Percentiles rank a stretch among this genome's conserved stretches.
Conservation (phyloP, 129 eudicot genomes). For the Lonicera japonica region DNA sequence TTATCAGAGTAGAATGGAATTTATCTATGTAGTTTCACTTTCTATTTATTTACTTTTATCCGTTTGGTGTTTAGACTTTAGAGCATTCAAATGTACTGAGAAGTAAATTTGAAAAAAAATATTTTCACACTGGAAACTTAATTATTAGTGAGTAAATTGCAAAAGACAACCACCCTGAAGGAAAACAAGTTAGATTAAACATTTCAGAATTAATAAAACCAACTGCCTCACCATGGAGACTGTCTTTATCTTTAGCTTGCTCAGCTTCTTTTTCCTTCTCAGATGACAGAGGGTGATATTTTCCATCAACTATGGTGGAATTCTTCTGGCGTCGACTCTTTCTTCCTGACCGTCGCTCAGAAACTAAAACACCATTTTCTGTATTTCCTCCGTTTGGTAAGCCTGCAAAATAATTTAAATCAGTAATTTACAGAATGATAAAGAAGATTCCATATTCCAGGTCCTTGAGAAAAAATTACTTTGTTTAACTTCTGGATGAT, state of each 20-base stretch:
- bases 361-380: conserved; percentile 29
- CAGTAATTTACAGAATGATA: conserved; percentile 1
- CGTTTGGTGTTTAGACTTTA: too few species aligned
- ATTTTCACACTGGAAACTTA: not conserved
- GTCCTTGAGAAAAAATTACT: not conserved
- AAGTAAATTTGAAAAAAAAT: not conserved
- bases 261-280: conserved; percentile 49
- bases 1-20: too few species aligned
- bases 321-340: conserved; percentile 49
- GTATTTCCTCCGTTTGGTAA: conserved; percentile 28
- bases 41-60: not conserved
- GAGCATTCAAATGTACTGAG: too few species aligned
- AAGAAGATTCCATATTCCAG: not conserved
- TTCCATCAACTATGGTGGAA: conserved; percentile 39
- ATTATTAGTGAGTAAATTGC: not conserved
- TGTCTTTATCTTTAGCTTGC: conserved; percentile 28
- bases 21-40: not conserved
- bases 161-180: not conserved
- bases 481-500: conserved; percentile 6
- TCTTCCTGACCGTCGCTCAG: conserved; percentile 51
- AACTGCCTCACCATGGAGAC: conserved; percentile 42
- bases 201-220: not conserved
- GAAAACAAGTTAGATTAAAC: not conserved
- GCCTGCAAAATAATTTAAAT: conserved; percentile 26
- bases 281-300: conserved; percentile 29